phyloP scores from a whole-genome alignment of 2,329 filamentous ascomycete species.

The Gnomoniopsis sp. region DNA sequence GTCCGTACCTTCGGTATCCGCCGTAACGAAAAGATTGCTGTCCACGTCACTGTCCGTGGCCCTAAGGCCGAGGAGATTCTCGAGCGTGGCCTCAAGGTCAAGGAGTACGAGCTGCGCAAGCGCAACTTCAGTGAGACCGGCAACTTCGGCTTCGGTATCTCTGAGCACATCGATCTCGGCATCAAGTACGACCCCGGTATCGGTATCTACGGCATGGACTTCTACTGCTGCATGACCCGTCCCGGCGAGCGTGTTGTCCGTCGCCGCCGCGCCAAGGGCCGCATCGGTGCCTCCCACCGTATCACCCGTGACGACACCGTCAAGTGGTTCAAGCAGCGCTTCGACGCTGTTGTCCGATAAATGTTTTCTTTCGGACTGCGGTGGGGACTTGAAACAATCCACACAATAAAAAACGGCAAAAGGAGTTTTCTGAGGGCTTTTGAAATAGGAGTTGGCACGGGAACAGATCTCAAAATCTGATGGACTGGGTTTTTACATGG shows the following conservation, averaged over 20 bases:
- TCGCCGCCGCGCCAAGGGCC: constrained; percentile 85
- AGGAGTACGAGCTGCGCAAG: constrained; percentile 99
- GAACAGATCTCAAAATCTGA: constrained; percentile 22
- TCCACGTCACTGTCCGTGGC: constrained; percentile 98
- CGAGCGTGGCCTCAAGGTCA: constrained; percentile 99
- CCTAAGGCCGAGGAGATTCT: constrained; percentile 98
- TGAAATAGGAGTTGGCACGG: constrained; percentile 20
- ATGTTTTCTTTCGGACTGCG: constrained; percentile 29
- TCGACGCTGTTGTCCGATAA: constrained; percentile 99
- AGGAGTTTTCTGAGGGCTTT: constrained; percentile 25
- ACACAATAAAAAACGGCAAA: constrained; percentile 17
- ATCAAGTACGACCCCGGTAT: constrained; percentile 99
- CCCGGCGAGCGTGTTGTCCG: constrained; percentile 97
- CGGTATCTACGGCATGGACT: constrained; percentile 99
- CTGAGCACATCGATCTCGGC: constrained; percentile 99
- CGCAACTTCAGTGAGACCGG: constrained; percentile 99
- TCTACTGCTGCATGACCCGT: constrained; percentile 99
- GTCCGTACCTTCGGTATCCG: constrained; percentile 99
- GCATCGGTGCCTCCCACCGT: constrained; percentile 82
- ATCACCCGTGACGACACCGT: constrained; percentile 94
- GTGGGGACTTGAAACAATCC: constrained; percentile 20
- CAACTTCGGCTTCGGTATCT: constrained; percentile 99
- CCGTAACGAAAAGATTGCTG: constrained; percentile 99
- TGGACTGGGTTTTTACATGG: constrained; percentile 26
- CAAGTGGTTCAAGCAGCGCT: constrained; percentile 90